A percentile compares a stretch with the other conserved stretches of the same genome.
Evolutionary conservation across 306 rosid species (phyloP).

Genomic region (Lupinus albus): DNA sequence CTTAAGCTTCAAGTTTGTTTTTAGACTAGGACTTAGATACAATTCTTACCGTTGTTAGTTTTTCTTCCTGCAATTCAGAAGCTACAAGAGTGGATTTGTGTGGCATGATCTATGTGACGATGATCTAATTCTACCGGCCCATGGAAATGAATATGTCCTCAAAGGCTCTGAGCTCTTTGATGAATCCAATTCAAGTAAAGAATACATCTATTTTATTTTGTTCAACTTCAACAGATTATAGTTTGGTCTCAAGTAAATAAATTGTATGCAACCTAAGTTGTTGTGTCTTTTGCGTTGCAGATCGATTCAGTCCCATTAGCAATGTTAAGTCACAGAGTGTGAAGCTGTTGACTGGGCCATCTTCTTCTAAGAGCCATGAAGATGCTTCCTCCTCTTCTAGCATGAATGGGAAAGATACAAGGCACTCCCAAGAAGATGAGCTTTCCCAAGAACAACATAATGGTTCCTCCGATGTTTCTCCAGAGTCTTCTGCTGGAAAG

Average conservation of each 20-base stretch:
- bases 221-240: not conserved
- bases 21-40: not conserved
- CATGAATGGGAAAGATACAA: conserved; percentile 81
- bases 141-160: conserved; percentile 93
- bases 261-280: conserved; percentile 21
- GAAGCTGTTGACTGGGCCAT: conserved; percentile 78
- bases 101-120: conserved; percentile 96
- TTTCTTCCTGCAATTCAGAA: conserved; percentile 59
- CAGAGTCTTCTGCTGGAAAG: conserved; percentile 70
- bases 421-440: conserved; percentile 76
- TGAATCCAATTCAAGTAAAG: conserved; percentile 78
- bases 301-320: conserved; percentile 65
- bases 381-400: conserved; percentile 88
- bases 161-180: conserved; percentile 99
- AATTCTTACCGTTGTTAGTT: conserved; percentile 21
- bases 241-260: conserved; percentile 21
- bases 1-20: not conserved
- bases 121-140: conserved; percentile 85
- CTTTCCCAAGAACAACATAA: conserved; percentile 63
- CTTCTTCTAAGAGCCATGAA: conserved; percentile 72
- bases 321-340: conserved; percentile 60
- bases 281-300: conserved; percentile 47
- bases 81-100: conserved; percentile 91
- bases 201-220: conserved; percentile 27
- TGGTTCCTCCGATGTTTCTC: conserved; percentile 71